Conservation (phyloP, 2,329 filamentous ascomycete species). For the Venturia oleaginea region DNA sequence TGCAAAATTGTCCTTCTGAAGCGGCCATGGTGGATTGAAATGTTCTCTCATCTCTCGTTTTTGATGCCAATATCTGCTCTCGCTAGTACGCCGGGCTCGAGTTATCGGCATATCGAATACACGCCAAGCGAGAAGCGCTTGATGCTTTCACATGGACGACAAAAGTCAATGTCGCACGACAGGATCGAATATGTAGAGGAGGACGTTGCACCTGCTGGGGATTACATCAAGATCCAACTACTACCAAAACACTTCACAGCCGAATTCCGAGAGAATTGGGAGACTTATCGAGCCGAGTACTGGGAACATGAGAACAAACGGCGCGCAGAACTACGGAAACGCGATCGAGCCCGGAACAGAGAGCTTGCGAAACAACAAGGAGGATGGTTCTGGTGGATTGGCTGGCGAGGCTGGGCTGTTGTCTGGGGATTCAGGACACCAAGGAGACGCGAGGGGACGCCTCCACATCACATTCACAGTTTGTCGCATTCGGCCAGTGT, state of each 20-base stretch:
- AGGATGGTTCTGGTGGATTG: constrained; percentile 81
- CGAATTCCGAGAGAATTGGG: constrained; percentile 94
- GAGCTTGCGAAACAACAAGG: constrained; percentile 53
- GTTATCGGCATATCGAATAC: constrained; percentile 70
- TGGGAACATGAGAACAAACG: constrained; percentile 97
- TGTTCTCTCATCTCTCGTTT: constrained; percentile 63
- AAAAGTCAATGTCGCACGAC: constrained; percentile 51
- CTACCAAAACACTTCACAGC: constrained; percentile 92
- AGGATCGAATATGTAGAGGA: constrained; percentile 59
- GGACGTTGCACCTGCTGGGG: constrained; percentile 80
- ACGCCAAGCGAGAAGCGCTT: constrained; percentile 48
- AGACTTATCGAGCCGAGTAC: constrained; percentile 85
- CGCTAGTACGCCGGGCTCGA: constrained; percentile 48
- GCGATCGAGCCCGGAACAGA: constrained; percentile 59
- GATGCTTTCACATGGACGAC: neutral
- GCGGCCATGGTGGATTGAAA: constrained; percentile 71
- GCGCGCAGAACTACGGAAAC: constrained; percentile 60
- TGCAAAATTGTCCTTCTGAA: constrained; percentile 89
- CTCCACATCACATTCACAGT: constrained; percentile 10
- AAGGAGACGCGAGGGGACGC: constrained; percentile 8
- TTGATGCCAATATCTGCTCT: constrained; percentile 48
- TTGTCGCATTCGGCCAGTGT: constrained; percentile 1
- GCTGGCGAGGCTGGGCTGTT: constrained; percentile 50
- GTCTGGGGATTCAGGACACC: constrained; percentile 23
- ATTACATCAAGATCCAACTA: constrained; percentile 82